These are phyloP conservation scores for Nothophoma quercina DNA, from an alignment of 2,329 filamentous ascomycete genomes.

Conservation along the genomic window DNA sequence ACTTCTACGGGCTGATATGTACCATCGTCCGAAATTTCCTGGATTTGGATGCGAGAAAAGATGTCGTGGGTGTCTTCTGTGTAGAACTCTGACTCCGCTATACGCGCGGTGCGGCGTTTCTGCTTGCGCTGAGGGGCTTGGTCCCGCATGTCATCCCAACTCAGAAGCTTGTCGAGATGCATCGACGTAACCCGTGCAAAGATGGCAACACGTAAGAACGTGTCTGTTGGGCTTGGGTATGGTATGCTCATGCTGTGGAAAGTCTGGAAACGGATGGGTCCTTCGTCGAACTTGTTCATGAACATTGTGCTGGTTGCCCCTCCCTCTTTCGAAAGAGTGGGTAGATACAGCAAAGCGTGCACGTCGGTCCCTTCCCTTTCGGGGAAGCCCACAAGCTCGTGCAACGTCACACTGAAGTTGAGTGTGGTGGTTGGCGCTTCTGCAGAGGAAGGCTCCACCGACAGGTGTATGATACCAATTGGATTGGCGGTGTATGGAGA, in stretches of 20 bases:
- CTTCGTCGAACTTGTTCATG: slow-evolving; percentile 92
- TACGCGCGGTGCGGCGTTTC: slow-evolving; percentile 69
- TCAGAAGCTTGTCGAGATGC: slow-evolving; percentile 95
- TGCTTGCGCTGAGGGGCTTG: slow-evolving; percentile 64
- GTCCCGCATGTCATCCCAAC: slow-evolving; percentile 99
- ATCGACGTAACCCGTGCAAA: slow-evolving; percentile 91
- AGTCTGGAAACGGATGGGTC: slow-evolving; percentile 91
- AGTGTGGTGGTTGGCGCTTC: slow-evolving; percentile 89
- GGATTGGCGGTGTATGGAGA: slow-evolving; percentile 92
- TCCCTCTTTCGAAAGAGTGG: slow-evolving; percentile 81
- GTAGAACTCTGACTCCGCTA: slow-evolving; percentile 91
- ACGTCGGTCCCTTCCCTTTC: slow-evolving; percentile 95
- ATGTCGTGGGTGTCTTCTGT: slow-evolving; percentile 94
- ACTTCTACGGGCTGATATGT: slow-evolving; percentile 94
- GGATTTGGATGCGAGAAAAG: slow-evolving; percentile 84
- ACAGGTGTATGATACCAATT: slow-evolving; percentile 88
- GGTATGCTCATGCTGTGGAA: slow-evolving; percentile 98
- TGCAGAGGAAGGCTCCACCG: slow-evolving; percentile 90
- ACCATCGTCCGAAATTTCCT: slow-evolving; percentile 90
- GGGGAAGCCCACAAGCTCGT: slow-evolving; percentile 91
- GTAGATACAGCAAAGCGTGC: slow-evolving; percentile 95
- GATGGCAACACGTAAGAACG: slow-evolving; percentile 83
- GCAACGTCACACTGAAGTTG: slow-evolving; percentile 99
- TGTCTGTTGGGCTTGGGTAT: slow-evolving; percentile 75
- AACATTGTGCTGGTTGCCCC: slow-evolving; percentile 95